These are phyloP conservation scores for Metschnikowia corniflorae DNA, from an alignment of 805 yeast species.

Conservation along the genomic window DNA sequence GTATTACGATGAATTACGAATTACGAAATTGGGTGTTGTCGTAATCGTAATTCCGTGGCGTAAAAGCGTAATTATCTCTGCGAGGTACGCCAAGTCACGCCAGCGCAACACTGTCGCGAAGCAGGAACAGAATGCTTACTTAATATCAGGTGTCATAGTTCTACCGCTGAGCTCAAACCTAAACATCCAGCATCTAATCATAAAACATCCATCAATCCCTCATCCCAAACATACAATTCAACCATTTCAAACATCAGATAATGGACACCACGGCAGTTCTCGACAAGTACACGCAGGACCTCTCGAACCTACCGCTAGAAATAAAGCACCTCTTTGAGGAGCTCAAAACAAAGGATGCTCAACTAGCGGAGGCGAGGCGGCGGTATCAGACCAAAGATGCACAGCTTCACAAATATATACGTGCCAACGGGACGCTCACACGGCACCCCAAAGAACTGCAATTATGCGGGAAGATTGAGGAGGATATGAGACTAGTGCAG, in stretches of 20 bases:
- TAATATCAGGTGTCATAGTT: no score
- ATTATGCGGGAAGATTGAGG: slow-evolving; percentile 60
- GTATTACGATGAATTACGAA: no score
- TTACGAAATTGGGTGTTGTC: no score
- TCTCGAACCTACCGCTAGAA: slow-evolving; percentile 86
- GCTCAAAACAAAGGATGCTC: slow-evolving; percentile 63
- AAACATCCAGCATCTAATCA: no score
- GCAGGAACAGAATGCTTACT: no score
- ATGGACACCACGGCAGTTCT: slow-evolving; percentile 88
- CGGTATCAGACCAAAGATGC: slow-evolving; percentile 68
- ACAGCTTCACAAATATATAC: slow-evolving; percentile 78
- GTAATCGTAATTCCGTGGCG: no score
- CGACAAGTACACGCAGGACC: slow-evolving; percentile 50
- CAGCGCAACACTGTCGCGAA: no score
- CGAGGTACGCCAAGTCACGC: no score
- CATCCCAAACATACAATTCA: no score
- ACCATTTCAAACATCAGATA: neutral
- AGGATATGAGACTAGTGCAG: slow-evolving; percentile 59
- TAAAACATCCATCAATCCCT: no score
- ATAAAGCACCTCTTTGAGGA: slow-evolving; percentile 78
- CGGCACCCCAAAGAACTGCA: slow-evolving; percentile 80
- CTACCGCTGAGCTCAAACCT: no score
- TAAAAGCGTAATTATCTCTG: no score
- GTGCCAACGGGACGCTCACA: slow-evolving; percentile 75
- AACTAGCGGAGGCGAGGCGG: slow-evolving; percentile 61